Base-by-base conservation (phyloP, 768 basidiomycete genomes). In the Lentinula sp. region DNA sequence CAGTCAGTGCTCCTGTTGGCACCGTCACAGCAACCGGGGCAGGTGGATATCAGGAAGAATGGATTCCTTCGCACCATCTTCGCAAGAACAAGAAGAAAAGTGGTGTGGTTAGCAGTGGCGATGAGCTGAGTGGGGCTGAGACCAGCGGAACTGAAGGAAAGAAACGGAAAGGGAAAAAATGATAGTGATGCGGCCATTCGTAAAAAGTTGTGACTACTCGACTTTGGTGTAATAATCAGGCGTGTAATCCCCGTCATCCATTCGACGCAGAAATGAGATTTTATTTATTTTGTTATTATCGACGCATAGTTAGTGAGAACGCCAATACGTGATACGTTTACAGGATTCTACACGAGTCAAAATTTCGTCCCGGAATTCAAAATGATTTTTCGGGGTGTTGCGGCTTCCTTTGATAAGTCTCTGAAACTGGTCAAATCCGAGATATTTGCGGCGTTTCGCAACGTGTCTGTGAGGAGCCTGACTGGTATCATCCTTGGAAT, bases 11-110 rank as follows among this genome's bases (percentile, higher is more conserved):
- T 4, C 83, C 88, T 8, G 79, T 81, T 40, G 80, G 80, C n/a
- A 70, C 83, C 7, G 80, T 82, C 39, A 87, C 87, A 6, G 85
- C 86, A 35, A 84, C 84, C 23, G 84, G 85, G 39, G 79, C 85
- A 2, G 82, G 85, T 42, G 86, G 84, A 48, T 93, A 93, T 65
- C 84, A 90, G 67, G 89, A 93, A 69, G 92, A 94, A 68, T 94
- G 92, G 92, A 94, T 94, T 65, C 92, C 92, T n/a, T 88, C 89
- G 65, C 89, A 92, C 68, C 92, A 93, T 67, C 76, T 92, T 63
- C 88, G 83, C 77, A 89, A 89, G 71, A 70, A 71, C 40, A 84
- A 81, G 65, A 79, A 80, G 64, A 79, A 79, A 68, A 73, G 72
- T 42, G 79, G 76, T 31, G 75, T 70, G 43, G 62, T 76, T 21